Base-by-base conservation (phyloP, 306 rosid genomes). In the Vicia faba region DNA sequence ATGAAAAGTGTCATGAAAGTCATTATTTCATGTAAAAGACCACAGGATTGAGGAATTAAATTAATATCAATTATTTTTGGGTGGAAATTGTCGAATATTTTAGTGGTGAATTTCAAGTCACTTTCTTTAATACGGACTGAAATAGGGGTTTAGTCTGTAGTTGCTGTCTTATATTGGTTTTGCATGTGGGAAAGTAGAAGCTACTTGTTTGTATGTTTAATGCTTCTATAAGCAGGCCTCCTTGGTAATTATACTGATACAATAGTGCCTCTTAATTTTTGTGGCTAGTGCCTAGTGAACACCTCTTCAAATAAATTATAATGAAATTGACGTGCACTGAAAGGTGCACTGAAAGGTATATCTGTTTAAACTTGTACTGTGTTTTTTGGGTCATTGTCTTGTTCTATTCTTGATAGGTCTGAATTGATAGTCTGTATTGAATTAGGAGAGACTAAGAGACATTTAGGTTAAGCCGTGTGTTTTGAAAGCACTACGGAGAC, bases 131-230 rank as follows among this genome's bases (percentile, higher is more conserved):
- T 40, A 45, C 12, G 44, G 38, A 44, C 25, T 29, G 48, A 39
- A 14, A 3, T 26, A 3, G 29, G 60, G 26, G 43, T 26, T 61
- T 50, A 49, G 44, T 25, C 20, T 49, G 69, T 39, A 19, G 20
- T 59, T 64, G 40, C 70, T 61, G 4, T 50, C 10, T 26, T 35
- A 7, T 39, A 53, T 44, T 55, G 49, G 43, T 48, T 56, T 69
- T 48, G 45, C 69, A 18, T 68, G 59, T 18, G 40, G 40, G 56
- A 35, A 40, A 54, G 62, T 68, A 39, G 43, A 61, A 60, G 54
- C 41, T 36, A 11, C 58, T 13, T 39, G 14, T 69, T 64, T 49
- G 50, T 15, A 78, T 56, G 53, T 48, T 49, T 48, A 79, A 49
- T 13, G 8, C 70, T 11, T 19, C 18, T 51, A 19, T 57, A 64